Evolutionary conservation across 2,329 filamentous ascomycete genomes (phyloP), one percentile per base, ranked within the genome.

Genomic region (Aspergillus flavus): DNA sequence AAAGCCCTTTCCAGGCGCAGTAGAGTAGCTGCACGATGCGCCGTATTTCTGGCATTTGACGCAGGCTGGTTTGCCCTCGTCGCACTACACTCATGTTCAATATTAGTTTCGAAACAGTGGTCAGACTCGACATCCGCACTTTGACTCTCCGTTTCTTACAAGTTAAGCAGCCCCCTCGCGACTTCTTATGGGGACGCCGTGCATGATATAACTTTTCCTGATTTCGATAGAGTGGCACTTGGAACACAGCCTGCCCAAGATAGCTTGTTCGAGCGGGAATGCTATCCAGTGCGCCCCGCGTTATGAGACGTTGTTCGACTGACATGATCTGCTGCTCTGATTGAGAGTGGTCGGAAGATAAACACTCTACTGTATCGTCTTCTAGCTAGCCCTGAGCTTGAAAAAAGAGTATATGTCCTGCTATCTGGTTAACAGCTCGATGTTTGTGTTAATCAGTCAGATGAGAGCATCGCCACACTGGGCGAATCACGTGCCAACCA

Each of bases 101-200:
- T 19, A 50, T 50, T 30, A 50, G 23, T n/a, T 50, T n/a, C 14
- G 9, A 21, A 28, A 43, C 2, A 16, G 16, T 10, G 7, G 19
- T 2, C 6, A 6, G 9, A 28, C 12, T 7, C 19, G 21, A 32
- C 26, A 36, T 52, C 14, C 64, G 45, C 63, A 75, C 74, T 68
- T 76, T 76, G 21, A 76, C 66, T 56, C 72, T 67, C 36, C 74
- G 63, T 43, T 65, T 68, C 58, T 76, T 76, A 62, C 74, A 76
- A 2, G 68, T 65, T 12, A 69, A 19, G 57, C 74, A 75, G 0
- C 74, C 73, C 0, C 62, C 59, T 46, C 73, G 63, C 6, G 74
- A 75, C 36, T 76, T 76, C 12, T 64, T 70, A 60, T 76, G 74
- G 0, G 67, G 45, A 19, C 66, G 59, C 26, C 67, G 64, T 4